Evolutionary conservation across 2,329 filamentous ascomycete genomes (phyloP).

Genomic region (Celoporthe dispersa): DNA sequence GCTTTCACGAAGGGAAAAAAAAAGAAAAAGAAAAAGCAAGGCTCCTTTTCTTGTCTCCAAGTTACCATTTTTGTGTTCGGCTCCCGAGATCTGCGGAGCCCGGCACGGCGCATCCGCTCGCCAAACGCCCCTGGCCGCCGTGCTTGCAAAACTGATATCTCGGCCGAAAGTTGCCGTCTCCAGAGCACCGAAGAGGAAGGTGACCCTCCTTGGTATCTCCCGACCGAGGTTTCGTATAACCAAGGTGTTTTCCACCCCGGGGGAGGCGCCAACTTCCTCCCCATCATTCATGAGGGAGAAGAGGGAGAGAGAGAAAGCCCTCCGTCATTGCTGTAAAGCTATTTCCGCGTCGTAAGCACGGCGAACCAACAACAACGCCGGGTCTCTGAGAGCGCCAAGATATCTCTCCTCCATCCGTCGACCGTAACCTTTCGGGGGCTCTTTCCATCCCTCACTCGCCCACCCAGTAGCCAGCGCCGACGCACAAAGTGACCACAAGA

Average conservation of each 20-base stretch:
- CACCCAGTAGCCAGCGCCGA: neutral
- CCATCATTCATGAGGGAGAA: no score
- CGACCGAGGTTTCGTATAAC: neutral
- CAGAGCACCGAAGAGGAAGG: constrained; percentile 1
- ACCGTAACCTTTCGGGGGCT: neutral
- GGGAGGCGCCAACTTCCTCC: neutral
- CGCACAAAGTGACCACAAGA: neutral
- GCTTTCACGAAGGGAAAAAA: neutral
- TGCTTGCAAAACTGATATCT: neutral
- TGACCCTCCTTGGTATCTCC: neutral
- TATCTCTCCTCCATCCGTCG: neutral
- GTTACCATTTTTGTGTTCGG: neutral
- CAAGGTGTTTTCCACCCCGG: neutral
- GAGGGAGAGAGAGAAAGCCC: neutral
- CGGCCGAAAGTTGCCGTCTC: constrained; percentile 3
- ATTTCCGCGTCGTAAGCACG: neutral
- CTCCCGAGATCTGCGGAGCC: constrained; percentile 2
- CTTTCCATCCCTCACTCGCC: neutral
- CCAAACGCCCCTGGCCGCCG: neutral
- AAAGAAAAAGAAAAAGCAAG: neutral
- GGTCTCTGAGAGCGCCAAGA: neutral
- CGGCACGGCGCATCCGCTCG: constrained; percentile 1
- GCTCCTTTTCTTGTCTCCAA: neutral
- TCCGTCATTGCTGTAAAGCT: neutral
- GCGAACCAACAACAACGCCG: neutral